Percentiles rank a stretch among this genome's conserved stretches.
Conservation (phyloP, 1,284 basidiomycete species). For the Apiotrichum porosum region DNA sequence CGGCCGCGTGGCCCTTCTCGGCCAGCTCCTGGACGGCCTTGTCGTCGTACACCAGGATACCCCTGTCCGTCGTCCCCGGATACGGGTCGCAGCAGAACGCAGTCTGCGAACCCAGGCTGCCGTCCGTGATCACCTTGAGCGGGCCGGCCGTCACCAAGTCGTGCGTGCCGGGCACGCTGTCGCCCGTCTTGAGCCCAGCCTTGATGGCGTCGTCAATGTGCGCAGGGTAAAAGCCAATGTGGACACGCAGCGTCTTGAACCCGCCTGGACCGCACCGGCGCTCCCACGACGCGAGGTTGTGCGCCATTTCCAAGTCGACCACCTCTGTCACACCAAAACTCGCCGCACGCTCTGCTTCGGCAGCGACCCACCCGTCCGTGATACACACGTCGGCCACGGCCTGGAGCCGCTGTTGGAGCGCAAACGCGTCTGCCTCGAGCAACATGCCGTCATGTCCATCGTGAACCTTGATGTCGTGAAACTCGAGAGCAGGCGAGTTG, state of each 20-base stretch:
- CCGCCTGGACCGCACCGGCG: slow-evolving; percentile 22
- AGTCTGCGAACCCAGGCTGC: slow-evolving; percentile 27
- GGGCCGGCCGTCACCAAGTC: slow-evolving; percentile 34
- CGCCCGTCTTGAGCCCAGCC: slow-evolving; percentile 25
- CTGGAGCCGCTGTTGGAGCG: slow-evolving; percentile 22
- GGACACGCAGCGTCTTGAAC: slow-evolving; percentile 28
- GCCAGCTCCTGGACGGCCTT: slow-evolving; percentile 24
- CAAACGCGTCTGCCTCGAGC: slow-evolving; percentile 31
- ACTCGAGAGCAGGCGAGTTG: slow-evolving; percentile 28
- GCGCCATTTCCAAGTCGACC: slow-evolving; percentile 43
- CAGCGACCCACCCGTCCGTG: slow-evolving; percentile 25
- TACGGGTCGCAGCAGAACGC: slow-evolving; percentile 41
- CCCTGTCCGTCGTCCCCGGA: slow-evolving; percentile 26
- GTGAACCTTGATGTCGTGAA: slow-evolving; percentile 11
- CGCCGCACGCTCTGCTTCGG: slow-evolving; percentile 30
- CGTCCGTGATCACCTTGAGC: slow-evolving; percentile 37
- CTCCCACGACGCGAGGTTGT: slow-evolving; percentile 30
- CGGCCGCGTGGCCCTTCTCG: slow-evolving; percentile 20
- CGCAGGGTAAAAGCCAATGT: slow-evolving; percentile 36
- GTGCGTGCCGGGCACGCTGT: slow-evolving; percentile 23
- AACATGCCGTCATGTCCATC: slow-evolving; percentile 17
- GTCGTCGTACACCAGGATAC: slow-evolving; percentile 20
- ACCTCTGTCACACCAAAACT: slow-evolving; percentile 38
- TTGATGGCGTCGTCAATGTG: slow-evolving; percentile 33
- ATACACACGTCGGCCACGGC: slow-evolving; percentile 17